Evolutionary conservation across 257 asterid genomes (phyloP).

Genomic region (Penstemon barbatus): DNA sequence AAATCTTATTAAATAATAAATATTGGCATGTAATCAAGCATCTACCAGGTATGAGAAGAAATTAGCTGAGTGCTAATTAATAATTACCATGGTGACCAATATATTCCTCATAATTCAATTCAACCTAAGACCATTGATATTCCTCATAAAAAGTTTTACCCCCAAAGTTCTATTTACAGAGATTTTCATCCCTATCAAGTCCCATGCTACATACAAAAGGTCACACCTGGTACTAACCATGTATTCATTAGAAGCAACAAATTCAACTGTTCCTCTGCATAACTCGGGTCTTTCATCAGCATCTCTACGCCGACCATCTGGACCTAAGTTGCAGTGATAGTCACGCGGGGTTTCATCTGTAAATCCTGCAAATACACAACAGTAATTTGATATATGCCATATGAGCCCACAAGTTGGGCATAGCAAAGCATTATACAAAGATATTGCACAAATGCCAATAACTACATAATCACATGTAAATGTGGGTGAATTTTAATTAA

Average conservation of each 20-base stretch:
- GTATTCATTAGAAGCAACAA: constrained; percentile 91
- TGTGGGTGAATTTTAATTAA: constrained; percentile 10
- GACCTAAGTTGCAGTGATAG: constrained; percentile 98
- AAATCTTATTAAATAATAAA: no score
- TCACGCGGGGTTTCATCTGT: constrained; percentile 96
- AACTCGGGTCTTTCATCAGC: constrained; percentile 99
- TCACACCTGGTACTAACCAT: constrained; percentile 58
- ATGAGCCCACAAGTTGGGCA: constrained; percentile 3
- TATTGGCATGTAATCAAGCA: not conserved
- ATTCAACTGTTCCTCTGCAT: constrained; percentile 99
- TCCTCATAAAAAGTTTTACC: constrained; percentile 12
- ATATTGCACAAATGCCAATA: constrained; percentile 17
- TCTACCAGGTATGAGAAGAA: constrained; percentile 7
- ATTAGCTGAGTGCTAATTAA: constrained; percentile 9
- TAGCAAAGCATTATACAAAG: constrained; percentile 20
- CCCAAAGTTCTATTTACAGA: constrained; percentile 1
- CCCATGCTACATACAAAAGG: constrained; percentile 25
- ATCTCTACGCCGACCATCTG: constrained; percentile 99
- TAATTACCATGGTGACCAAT: not conserved
- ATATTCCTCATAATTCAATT: not conserved
- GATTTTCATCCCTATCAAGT: constrained; percentile 26
- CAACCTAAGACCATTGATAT: not conserved
- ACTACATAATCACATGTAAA: not conserved
- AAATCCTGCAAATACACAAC: constrained; percentile 59
- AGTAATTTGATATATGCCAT: constrained; percentile 10